These are phyloP conservation scores for Halteria grandinella DNA, from an alignment of 73 alveolate species.

Conservation along the genomic window DNA sequence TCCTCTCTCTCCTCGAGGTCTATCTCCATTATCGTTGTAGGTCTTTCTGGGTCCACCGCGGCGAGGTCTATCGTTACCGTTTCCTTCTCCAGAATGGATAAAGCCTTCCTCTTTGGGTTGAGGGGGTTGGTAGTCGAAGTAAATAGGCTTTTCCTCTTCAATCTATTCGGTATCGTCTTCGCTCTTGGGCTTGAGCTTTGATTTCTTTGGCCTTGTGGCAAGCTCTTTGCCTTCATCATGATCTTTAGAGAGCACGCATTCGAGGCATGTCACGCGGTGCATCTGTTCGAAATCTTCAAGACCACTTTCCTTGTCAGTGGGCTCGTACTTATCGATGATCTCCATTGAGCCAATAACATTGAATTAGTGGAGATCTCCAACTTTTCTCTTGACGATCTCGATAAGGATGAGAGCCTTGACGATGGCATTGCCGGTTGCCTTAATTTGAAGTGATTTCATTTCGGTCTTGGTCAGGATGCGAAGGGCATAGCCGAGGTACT, in stretches of 20 bases:
- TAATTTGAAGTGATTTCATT: conserved; percentile 3
- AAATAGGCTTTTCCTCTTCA: too few relatives aligned
- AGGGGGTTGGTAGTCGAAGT: too few relatives aligned
- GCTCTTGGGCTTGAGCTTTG: conserved; percentile 48
- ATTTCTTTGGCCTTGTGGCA: too few relatives aligned
- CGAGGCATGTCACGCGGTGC: conserved; percentile 41
- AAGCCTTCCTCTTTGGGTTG: too few relatives aligned
- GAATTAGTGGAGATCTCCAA: conserved; percentile 61
- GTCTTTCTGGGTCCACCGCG: too few relatives aligned
- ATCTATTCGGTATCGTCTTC: conserved; percentile 20
- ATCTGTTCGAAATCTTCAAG: conserved; percentile 36
- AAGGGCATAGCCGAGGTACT: conserved; percentile 37
- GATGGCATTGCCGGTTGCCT: conserved; percentile 71
- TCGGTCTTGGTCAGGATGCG: conserved; percentile 25
- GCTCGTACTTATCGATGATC: conserved; percentile 17
- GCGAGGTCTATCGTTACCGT: too few relatives aligned
- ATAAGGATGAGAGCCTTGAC: conserved; percentile 65
- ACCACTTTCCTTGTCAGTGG: conserved; percentile 27
- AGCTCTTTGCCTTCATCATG: conserved; percentile 24
- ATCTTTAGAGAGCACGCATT: conserved; percentile 56
- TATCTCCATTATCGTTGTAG: neutral
- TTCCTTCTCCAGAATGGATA: too few relatives aligned
- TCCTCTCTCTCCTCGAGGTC: neutral
- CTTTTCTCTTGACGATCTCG: conserved; percentile 66
- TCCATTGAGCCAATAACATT: conserved; percentile 49